Percentiles rank a stretch among this genome's conserved stretches.
These are phyloP conservation scores for Pseudogymnoascus pannorum DNA, from an alignment of 2,329 filamentous ascomycete genomes.

Conservation along the genomic window DNA sequence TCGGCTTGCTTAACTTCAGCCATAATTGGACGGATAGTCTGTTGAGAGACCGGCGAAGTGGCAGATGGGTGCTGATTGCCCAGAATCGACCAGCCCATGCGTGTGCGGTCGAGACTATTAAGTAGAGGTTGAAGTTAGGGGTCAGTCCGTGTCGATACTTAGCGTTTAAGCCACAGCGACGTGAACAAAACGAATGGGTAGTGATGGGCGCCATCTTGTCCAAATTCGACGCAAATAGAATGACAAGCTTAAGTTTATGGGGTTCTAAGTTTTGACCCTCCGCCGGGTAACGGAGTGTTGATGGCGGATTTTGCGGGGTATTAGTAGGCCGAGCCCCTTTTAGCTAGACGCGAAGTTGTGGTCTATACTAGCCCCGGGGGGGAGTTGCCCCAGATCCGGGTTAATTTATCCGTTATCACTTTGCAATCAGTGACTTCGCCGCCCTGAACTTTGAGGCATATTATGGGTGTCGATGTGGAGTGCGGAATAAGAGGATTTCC, in stretches of 20 bases:
- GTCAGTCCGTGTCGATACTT: not conserved
- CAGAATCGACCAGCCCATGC: not conserved
- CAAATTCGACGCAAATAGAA: not conserved
- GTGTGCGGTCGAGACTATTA: not conserved
- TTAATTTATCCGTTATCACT: not conserved
- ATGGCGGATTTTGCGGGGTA: not conserved
- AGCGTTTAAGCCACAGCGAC: not conserved
- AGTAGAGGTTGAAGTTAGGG: not conserved
- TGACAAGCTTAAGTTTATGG: not conserved
- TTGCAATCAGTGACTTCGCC: not conserved
- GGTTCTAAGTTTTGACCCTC: not conserved
- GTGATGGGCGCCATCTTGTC: not conserved
- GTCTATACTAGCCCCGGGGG: not conserved
- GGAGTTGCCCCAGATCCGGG: constrained; percentile 1
- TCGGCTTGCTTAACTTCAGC: not conserved
- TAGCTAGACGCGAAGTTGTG: not conserved
- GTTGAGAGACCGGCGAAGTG: not conserved
- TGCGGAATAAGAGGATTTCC: not conserved
- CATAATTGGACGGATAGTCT: not conserved
- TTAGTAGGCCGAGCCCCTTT: not conserved
- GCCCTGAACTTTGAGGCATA: not conserved
- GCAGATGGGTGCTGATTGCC: not conserved
- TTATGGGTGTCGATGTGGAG: constrained; percentile 1
- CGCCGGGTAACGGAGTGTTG: not conserved
- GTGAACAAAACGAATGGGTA: not conserved